Evolutionary conservation across 2,329 filamentous ascomycete genomes (phyloP), one percentile per base, ranked within the genome.

Genomic region (Botrytis galanthina): DNA sequence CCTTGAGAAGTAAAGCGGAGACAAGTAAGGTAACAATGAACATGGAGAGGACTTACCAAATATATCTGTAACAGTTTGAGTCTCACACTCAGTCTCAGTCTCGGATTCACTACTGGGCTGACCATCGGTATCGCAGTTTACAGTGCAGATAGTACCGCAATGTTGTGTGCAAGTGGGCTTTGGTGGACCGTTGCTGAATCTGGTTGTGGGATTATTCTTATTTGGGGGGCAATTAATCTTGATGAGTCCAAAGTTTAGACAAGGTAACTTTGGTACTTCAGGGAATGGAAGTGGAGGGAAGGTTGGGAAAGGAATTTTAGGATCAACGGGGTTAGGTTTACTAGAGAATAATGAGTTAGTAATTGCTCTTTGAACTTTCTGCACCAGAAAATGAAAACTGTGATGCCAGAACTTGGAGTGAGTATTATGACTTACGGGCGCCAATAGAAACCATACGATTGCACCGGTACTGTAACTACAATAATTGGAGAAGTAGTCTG

Each of bases 1-100:
- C 29, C 18, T 59, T 60, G 57, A 20, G 32, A 22, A 37, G 32
- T 14, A 14, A 37, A 26, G 18, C 5, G 22, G 14, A n/a, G 26
- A 8, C 37, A 62, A 8, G 16, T 14, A 39, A 4, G 14, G 4
- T 2, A 18, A 29, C 26, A 37, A 9, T 8, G 10, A 1, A 61
- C 18, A 20, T 39, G 26, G 18, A 10, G 26, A 18, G 14, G 16
- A 29, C 60, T 26, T 42, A 62, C 60, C 60, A 29, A 62, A 67
- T 54, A 54, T 54, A 22, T 67, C 64, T 54, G 64, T 67, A 35
- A 67, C 44, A 32, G 64, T 67, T 8, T 22, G n/a, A 37, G 64
- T 67, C 32, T 26, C 35, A 35, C 46, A 67, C 64, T 67, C 44
- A 18, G 44, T 37, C 60, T 62, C 60, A 2, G 60, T 9, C 14